Evolutionary conservation across 768 basidiomycete genomes (phyloP), one percentile per base, ranked within the genome.

Genomic region (Daedaleopsis nitida): DNA sequence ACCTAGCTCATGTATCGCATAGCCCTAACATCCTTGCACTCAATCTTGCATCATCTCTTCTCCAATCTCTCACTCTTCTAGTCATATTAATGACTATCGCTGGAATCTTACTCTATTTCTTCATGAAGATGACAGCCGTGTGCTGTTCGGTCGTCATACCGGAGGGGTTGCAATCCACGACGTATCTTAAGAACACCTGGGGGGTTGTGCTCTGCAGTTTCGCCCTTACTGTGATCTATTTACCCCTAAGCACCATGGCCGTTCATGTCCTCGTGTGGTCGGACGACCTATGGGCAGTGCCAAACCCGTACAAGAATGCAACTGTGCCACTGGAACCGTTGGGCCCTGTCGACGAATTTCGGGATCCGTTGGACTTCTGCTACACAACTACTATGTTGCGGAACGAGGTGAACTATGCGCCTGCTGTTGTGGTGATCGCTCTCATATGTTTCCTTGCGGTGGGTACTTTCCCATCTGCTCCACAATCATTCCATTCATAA

Each of bases 211-310:
- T 83, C 19, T 79, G 83, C 48, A 87, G 83, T 32, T 92, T 92
- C 68, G 67, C 87, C 21, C 74, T 90, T 45, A 86, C 87, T 10
- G 75, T 86, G 47, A 78, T 91, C 24, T 93, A 92, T 69, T 79
- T 93, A 24, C 91, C 91, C 3, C 77, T 93, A 52, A 88, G 87
- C 64, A 91, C 88, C 14, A 84, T 93, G 79, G 83, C 88, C 0
- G 76, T 92, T 17, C 89, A 89, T 65, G 89, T 89, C 34, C 75
- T 92, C 16, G 82, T 89, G 1, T 92, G 88, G 89, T 88, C 88
- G 0, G 79, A 85, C 50, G 91, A 92, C 74, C 80, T 89, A 19
- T 92, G 88, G 89, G 79, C 81, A 7, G 83, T 90, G 27, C 73
- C 82, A 0, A 90, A 90, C 69, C 88, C 88, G 4, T 90, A 90